Evolutionary conservation across 306 rosid species (phyloP), one percentile per base, ranked within the genome.

Genomic region (Echinosophora koreensis): DNA sequence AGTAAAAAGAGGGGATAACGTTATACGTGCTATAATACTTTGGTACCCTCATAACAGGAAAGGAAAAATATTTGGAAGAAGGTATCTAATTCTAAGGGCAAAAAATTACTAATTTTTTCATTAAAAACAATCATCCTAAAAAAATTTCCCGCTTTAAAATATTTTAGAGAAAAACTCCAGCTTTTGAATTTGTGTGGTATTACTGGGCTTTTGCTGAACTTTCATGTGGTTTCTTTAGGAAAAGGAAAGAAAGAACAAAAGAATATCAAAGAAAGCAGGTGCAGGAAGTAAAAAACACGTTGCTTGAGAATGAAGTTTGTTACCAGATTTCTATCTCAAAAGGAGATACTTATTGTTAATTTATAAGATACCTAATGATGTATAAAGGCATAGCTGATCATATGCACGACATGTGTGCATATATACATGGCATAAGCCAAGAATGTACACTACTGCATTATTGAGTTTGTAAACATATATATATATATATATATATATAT

Each of bases 281-380:
- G 78, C 57, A 41, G 66, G 74, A 65, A 74, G 80, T 81, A 58
- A 77, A 84, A 80, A 84, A 78, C 22, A 86, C 88, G 85, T 85
- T 85, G 92, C 97, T 87, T 93, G 87, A 87, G 85, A 50, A 81
- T 83, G 89, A 91, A 87, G 98, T 77, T 78, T 85, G 82, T 68
- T 73, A 28, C 66, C 63, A 14, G 75, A 81, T 80, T 77, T 76
- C 57, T 44, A 78, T 81, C 83, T 84, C 66, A 85, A 80, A 77
- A 73, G 69, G 62, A 77, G 83, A 73, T 70, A 79, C 83, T 78
- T 80, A 73, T 78, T 74, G 86, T 87, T 86, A 54, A 68, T 83
- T 74, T 75, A 81, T 77, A 75, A 77, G 79, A 84, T 79, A 63
- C 77, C 71, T 76, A 50, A 4, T 35, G 66, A 70, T 79, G 30